Base-by-base conservation (phyloP, 805 yeast species). In the Zygosaccharomyces pseudorouxii region DNA sequence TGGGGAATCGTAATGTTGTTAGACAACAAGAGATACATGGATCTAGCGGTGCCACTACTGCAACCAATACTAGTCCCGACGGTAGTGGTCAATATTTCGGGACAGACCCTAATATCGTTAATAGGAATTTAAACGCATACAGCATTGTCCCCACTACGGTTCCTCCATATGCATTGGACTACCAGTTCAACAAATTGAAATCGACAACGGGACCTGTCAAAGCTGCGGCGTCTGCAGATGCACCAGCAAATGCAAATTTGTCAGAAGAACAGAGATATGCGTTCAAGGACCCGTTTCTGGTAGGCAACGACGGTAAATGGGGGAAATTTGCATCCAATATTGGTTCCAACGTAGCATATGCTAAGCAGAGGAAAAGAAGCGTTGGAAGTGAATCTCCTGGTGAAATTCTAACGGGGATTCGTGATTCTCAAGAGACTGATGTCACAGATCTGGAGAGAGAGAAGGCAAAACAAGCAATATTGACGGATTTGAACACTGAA, bases 131-230 rank as follows among this genome's bases (percentile, higher is more conserved):
- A 19, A 62, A 68, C 39, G 57, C 63, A 25, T 70, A 71, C 47
- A 58, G 72, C 0, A 67, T 71, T 31, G 63, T 63, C 36, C 75
- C 78, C 1, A 63, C 64, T 0, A 72, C 81, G 0, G 69, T 76
- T 0, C 92, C 92, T 1, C 82, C 85, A 1, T 85, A 79, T 65
- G 89, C 80, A 0, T 63, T 84, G 38, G 85, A 81, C 49, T 74
- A 53, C 64, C 72, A 35, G 61, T 63, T 55, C 45, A 53, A 53
- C 23, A 52, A 42, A 40, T 42, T 49, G 2, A 46, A 51, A 41
- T 46, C 50, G 11, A 53, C 46, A 19, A 64, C 66, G 49, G 70
- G 67, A 8, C 42, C 45, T 4, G 55, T 46, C 3, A 27, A 52
- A 25, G 40, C 44, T 1, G 7, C 35, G n/a, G 16, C 35, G 5